Percentiles rank a stretch among this genome's conserved stretches.
These are phyloP conservation scores for Boletus rubescentipes DNA, from an alignment of 768 basidiomycete genomes.

Conservation along the genomic window DNA sequence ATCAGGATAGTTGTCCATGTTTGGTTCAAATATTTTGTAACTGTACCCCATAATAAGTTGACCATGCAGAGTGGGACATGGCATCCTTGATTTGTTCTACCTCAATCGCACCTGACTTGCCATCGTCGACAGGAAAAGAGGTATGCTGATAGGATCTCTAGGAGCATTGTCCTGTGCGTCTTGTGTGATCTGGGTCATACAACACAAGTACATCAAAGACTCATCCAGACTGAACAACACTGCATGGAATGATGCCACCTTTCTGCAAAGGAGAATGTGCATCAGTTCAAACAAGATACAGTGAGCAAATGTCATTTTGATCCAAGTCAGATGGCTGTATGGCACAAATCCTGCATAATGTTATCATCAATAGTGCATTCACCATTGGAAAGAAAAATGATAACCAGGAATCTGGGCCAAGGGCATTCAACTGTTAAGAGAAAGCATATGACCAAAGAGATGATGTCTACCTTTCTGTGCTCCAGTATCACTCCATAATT, in stretches of 20 bases:
- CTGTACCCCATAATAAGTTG: conserved; percentile 39
- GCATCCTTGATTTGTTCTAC: conserved; percentile 73
- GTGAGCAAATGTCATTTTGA: conserved; percentile 8
- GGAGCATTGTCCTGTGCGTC: conserved; percentile 47
- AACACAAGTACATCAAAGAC: conserved; percentile 31
- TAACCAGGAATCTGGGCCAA: conserved; percentile 19
- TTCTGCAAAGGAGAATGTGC: conserved; percentile 31
- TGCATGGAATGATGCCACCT: conserved; percentile 55
- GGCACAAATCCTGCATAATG: conserved; percentile 17
- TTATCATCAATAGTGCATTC: conserved; percentile 42
- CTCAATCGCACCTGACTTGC: conserved; percentile 33
- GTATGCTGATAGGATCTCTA: conserved; percentile 55
- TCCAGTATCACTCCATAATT: no score
- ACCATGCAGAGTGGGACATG: conserved; percentile 38
- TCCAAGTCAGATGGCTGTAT: conserved; percentile 44
- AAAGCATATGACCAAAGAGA: neutral
- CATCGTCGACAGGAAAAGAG: conserved; percentile 59
- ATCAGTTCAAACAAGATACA: neutral
- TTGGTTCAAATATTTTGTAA: conserved; percentile 91
- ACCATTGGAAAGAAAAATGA: conserved; percentile 50
- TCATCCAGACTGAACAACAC: conserved; percentile 50
- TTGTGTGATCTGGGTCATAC: conserved; percentile 52
- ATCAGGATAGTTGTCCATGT: conserved; percentile 97
- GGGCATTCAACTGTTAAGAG: neutral
- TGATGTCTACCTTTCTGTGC: conserved; percentile 23